Percentiles rank a stretch among this genome's conserved stretches.
Conservation (phyloP, 1,284 basidiomycete species). For the Irpex lacteus region DNA sequence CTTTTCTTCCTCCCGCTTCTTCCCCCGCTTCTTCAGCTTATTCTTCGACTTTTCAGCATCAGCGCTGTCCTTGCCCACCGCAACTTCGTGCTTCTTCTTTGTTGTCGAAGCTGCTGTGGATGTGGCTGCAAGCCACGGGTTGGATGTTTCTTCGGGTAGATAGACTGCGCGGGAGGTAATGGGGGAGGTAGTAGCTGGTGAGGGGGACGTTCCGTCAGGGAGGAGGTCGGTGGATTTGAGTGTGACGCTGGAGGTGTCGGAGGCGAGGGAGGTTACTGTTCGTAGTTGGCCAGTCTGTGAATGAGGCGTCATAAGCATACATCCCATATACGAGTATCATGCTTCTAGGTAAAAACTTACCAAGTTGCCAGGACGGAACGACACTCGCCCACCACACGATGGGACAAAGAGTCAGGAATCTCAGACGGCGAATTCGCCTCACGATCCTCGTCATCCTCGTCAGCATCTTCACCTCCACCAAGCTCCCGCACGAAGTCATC, state of each 20-base stretch:
- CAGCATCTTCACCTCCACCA: conserved; percentile 30
- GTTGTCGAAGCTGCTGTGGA: conserved; percentile 33
- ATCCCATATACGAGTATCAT: not conserved
- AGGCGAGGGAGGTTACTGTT: conserved; percentile 46
- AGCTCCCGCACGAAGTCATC: conserved; percentile 75
- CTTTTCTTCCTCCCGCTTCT: conserved; percentile 52
- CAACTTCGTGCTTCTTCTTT: conserved; percentile 67
- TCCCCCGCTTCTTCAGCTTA: conserved; percentile 62
- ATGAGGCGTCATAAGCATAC: too few relatives aligned
- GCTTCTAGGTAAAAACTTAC: conserved; percentile 34
- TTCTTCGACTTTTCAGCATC: conserved; percentile 63
- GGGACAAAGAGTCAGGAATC: conserved; percentile 34
- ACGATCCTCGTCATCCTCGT: conserved; percentile 29
- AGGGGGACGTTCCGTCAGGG: conserved; percentile 30
- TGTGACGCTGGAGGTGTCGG: conserved; percentile 69
- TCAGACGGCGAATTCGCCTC: conserved; percentile 32
- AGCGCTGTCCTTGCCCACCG: conserved; percentile 62
- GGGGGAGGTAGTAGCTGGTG: conserved; percentile 15
- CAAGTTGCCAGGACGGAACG: conserved; percentile 48
- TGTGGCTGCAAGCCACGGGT: conserved; percentile 70
- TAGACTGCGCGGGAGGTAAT: conserved; percentile 14
- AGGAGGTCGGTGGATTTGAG: conserved; percentile 58
- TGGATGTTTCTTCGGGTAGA: conserved; percentile 28
- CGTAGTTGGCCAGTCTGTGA: conserved; percentile 18
- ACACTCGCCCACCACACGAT: conserved; percentile 60